These are phyloP conservation scores for Hirsutella rhossiliensis DNA, from an alignment of 2,329 filamentous ascomycete genomes.

Conservation along the genomic window DNA sequence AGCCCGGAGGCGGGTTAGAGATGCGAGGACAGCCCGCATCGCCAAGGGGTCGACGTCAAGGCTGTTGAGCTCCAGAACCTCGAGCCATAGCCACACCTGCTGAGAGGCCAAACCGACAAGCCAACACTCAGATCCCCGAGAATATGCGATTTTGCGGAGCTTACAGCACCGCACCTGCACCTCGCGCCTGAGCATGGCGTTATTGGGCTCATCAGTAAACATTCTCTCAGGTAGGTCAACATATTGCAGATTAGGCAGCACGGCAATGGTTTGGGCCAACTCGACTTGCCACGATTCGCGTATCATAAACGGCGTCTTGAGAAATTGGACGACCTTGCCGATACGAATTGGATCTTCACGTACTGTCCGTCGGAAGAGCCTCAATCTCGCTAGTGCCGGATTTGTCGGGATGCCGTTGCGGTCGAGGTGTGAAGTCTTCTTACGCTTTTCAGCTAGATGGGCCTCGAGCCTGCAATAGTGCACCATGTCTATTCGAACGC, in stretches of 20 bases:
- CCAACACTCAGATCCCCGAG: constrained; percentile 63
- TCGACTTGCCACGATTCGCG: constrained; percentile 77
- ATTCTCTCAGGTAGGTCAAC: constrained; percentile 85
- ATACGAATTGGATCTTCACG: constrained; percentile 61
- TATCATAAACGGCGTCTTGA: constrained; percentile 93
- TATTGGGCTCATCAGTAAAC: constrained; percentile 68
- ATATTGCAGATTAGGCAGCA: constrained; percentile 74
- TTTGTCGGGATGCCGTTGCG: constrained; percentile 73
- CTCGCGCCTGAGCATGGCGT: constrained; percentile 67
- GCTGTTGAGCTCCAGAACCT: constrained; percentile 58
- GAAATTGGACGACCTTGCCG: constrained; percentile 58
- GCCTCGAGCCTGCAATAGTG: constrained; percentile 90
- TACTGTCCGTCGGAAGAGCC: constrained; percentile 70
- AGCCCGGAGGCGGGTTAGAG: constrained; percentile 55
- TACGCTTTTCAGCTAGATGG: constrained; percentile 65
- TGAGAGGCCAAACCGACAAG: constrained; percentile 57
- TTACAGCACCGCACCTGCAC: constrained; percentile 73
- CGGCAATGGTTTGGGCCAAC: constrained; percentile 74
- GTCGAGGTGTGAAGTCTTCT: constrained; percentile 59
- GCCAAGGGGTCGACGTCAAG: constrained; percentile 59
- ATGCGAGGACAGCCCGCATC: constrained; percentile 58
- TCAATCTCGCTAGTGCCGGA: constrained; percentile 61
- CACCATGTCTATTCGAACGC: constrained; percentile 84
- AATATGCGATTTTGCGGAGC: constrained; percentile 82
- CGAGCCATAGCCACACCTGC: constrained; percentile 55